Evolutionary conservation across 805 yeast genomes (phyloP), one percentile per base, ranked within the genome.

Genomic region (Candida caryicola): DNA sequence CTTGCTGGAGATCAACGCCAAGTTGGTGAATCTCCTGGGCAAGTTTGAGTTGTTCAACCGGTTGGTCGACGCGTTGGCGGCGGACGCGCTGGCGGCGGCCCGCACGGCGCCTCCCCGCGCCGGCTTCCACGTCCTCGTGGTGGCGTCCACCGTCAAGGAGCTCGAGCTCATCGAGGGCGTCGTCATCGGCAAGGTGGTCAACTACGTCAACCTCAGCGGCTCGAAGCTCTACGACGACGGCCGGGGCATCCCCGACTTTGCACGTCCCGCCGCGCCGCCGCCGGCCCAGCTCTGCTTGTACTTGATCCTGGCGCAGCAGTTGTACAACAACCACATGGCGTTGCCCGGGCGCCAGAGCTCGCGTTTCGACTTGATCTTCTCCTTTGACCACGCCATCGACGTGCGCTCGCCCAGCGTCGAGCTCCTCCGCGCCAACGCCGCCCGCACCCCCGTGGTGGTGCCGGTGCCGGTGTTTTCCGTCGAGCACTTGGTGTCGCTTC

Each of bases 131-230:
- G 26, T 60, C 41, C 46, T 69, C 37, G 66, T 85, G 8, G 74
- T 81, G 3, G 82, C 88, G 0, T 72, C 75, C 26, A 75, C 71
- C 49, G 71, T 81, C 16, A 81, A 82, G 52, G 93, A 85, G 52
- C 56, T 85, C 44, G 95, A 89, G 53, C 62, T 89, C 32, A 69
- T 89, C 5, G 97, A 89, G 57, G 85, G 90, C 0, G 69, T 83
- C 31, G 53, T 88, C 10, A 66, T 84, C n/a, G 96, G 96, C 2
- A 79, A 85, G 50, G 66, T 67, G 26, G 59, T 86, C 27, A 72
- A 74, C 44, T 83, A 84, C 52, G 73, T 73, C 43, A 74, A 95
- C 47, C 74, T 82, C 49, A 77, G 88, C 17, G 86, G 87, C 12
- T 69, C 79, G 1, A 74, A 82, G 14, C 58, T 82, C 17, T 74